These are phyloP conservation scores for Phytophthora pini DNA, from an alignment of 352 stramenopile genomes.

Conservation along the genomic window DNA sequence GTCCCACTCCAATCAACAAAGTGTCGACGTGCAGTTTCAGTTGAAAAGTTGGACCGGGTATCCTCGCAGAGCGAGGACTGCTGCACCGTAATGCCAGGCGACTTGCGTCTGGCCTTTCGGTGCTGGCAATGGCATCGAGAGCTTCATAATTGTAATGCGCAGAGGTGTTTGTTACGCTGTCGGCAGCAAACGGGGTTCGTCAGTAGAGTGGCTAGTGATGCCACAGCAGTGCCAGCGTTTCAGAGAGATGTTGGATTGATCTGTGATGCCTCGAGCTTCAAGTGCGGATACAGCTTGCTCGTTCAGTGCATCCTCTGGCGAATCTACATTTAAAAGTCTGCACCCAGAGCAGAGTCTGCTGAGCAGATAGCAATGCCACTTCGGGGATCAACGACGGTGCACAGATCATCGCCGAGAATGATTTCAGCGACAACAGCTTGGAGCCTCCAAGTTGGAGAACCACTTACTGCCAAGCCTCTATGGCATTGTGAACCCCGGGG, in stretches of 20 bases:
- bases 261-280: neutral
- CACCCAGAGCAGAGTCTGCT: neutral
- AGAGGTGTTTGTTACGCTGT: too few species aligned
- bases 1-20: slow-evolving; percentile 16
- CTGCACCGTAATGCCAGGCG: neutral
- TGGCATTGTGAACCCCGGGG: slow-evolving; percentile 3
- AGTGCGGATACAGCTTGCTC: too few species aligned
- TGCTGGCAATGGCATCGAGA: too few species aligned
- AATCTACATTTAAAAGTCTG: neutral
- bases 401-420: too few species aligned
- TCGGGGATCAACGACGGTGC: too few species aligned
- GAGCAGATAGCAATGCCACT: too few species aligned
- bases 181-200: too few species aligned
- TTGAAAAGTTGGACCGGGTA: slow-evolving; percentile 9
- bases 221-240: neutral
- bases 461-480: neutral
- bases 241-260: slow-evolving; percentile 1
- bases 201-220: slow-evolving; percentile 6
- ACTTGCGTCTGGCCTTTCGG: neutral
- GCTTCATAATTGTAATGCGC: too few species aligned
- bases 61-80: slow-evolving; percentile 3
- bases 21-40: slow-evolving; percentile 16
- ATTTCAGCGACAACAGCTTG: too few species aligned
- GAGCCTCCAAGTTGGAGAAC: too few species aligned
- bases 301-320: too few species aligned